Base-by-base conservation (phyloP, 257 asterid species). In the Pogostemon cablin region DNA sequence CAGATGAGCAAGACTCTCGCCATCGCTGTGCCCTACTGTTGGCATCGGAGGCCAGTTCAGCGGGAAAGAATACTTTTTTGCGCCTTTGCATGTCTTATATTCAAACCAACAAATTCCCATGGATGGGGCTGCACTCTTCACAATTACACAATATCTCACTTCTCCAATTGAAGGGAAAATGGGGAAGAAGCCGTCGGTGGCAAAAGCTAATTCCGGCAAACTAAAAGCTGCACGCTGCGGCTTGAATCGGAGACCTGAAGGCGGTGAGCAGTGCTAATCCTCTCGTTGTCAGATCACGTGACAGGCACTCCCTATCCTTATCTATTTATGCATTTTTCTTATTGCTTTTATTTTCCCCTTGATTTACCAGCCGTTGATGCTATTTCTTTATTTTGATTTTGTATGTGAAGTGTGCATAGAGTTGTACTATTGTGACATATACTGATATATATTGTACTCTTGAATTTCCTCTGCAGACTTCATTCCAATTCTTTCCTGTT, bases 261-360 rank as follows among this genome's bases (percentile, higher is more conserved):
- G 88, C 89, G 39, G 97, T 88, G 55, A 89, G 95, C 80, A 69
- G 79, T 81, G n/a, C 86, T 68, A 86, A 95, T 74, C 98, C 99
- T 35, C 83, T 95, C 25, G 90, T 92, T 37, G 83, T 89, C 46
- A 89, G 91, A 78, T 78, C 92, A 20, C 92, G 98, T 48, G 99
- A 95, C 77, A 80, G 85, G 67, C 99, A 89, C 88, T 5, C 98
- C 98, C 97, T 95, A 95, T 86, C 83, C 86, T 78, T 62, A 59
- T 56, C 39, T 57, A 1, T 41, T 74, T 12, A 8, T 58, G 54
- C 3, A 9, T 55, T 12, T 20, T 20, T 20, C 25, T 20, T 20
- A 20, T 20, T 20, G 53, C 9, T 70, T 65, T 34, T 42, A 0
- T 20, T 44, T 48, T 17, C 4, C 41, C 52, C 55, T 3, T 37